A percentile compares a stretch with the other conserved stretches of the same genome.
These are phyloP conservation scores for Tricholoma sp. DNA, from an alignment of 768 basidiomycete species.

Conservation along the genomic window DNA sequence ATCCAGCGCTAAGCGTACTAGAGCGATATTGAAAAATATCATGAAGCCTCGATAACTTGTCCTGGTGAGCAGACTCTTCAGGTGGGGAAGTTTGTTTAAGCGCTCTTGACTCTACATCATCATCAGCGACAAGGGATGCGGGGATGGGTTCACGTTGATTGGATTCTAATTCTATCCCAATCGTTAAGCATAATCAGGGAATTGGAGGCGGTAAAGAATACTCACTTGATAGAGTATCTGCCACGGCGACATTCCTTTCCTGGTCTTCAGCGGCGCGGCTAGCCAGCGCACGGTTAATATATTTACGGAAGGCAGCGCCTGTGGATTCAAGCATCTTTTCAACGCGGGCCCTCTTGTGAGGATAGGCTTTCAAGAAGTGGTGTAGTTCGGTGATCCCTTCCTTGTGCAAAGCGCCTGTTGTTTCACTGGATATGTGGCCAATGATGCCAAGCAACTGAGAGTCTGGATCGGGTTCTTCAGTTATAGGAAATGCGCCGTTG, in stretches of 20 bases:
- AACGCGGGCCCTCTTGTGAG: constrained; percentile 74
- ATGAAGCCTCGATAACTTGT: constrained; percentile 70
- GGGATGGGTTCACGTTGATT: constrained; percentile 37
- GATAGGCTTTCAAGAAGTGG: constrained; percentile 87
- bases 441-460: constrained; percentile 78
- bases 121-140: constrained; percentile 18
- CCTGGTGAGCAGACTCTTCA: constrained; percentile 42
- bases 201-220: constrained; percentile 9
- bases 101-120: constrained; percentile 22
- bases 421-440: constrained; percentile 83
- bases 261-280: constrained; percentile 85
- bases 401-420: constrained; percentile 84
- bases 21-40: constrained; percentile 81
- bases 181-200: constrained; percentile 8
- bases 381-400: constrained; percentile 94
- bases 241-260: constrained; percentile 74
- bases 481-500: constrained; percentile 43
- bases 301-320: constrained; percentile 86
- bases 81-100: constrained; percentile 19
- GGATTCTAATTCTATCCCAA: constrained; percentile 54
- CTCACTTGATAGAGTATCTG: constrained; percentile 79
- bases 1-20: constrained; percentile 50
- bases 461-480: constrained; percentile 84
- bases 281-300: constrained; percentile 82
- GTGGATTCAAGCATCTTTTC: constrained; percentile 88